Base-by-base conservation (phyloP, 2,329 filamentous ascomycete species). In the Pestalotiopsis fici region DNA sequence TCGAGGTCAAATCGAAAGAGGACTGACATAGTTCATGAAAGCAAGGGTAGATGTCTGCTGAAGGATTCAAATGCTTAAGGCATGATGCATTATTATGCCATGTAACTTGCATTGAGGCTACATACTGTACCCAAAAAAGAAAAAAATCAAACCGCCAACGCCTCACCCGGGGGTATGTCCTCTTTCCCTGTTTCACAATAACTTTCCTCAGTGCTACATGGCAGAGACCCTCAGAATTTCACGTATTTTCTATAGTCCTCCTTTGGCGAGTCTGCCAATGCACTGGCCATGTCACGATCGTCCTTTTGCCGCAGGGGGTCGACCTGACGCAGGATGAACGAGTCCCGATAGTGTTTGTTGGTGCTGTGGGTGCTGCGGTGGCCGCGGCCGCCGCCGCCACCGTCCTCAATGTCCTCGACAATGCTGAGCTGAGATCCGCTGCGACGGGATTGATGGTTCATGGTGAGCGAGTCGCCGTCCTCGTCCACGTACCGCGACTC, bases 401-500 rank as follows among this genome's bases (percentile, higher is more conserved):
- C 31, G 1, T 35, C 31, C 31, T 35, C 31, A 1, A 3, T 11
- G 21, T 64, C 59, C 18, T 64, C 60, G 27, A 59, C 43, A 23
- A 43, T 61, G 50, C 61, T 70, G 13, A 72, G 61, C 27, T 73
- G 70, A 18, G 66, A 65, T 13, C 74, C 72, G 66, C 72, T 74
- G 7, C 68, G 68, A 3, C 56, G 65, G 35, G 70, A 68, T 59
- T 69, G 72, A 18, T 35, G 31, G 5, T 35, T 6, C 31, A 35
- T 35, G 31, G 71, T 50, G 11, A 66, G 66, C 39, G 73, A 70
- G 61, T 74, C 71, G 61, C 73, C 71, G 28, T 74, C 71, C 21
- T 74, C 62, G 12, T 61, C 71, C 59, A 69, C 64, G 59, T 72
- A 74, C 18, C 74, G 66, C 66, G 71, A 69, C 67, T 75, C 72